phyloP scores from a whole-genome alignment of 1,139 yeast genomes.

The Saccharomycopsis phalli region DNA sequence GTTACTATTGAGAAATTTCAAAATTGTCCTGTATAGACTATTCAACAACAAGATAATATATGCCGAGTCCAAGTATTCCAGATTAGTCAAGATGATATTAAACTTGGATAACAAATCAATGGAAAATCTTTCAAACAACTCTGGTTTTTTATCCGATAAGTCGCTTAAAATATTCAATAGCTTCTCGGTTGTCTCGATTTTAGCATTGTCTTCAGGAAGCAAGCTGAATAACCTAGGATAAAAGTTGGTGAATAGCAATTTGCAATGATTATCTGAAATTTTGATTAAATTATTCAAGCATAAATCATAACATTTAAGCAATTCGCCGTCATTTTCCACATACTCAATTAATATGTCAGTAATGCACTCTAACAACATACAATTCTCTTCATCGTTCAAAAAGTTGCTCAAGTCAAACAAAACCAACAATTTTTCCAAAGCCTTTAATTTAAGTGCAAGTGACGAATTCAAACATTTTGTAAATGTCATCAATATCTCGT shows the following conservation, averaged over 20 bases:
- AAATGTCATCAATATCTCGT: slow-evolving; percentile 54
- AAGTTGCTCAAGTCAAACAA: slow-evolving; percentile 40
- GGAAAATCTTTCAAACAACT: slow-evolving; percentile 41
- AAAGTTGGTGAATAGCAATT: slow-evolving; percentile 46
- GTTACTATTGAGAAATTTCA: slow-evolving; percentile 15
- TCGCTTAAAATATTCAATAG: slow-evolving; percentile 36
- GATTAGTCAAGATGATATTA: slow-evolving; percentile 15
- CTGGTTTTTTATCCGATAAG: slow-evolving; percentile 35
- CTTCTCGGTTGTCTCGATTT: slow-evolving; percentile 28
- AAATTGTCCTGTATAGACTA: slow-evolving; percentile 11
- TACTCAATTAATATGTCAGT: slow-evolving; percentile 48
- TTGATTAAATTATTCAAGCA: slow-evolving; percentile 46
- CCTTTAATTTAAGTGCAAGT: slow-evolving; percentile 54
- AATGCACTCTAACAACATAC: slow-evolving; percentile 56
- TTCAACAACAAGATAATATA: slow-evolving; percentile 10
- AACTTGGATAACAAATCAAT: slow-evolving; percentile 43
- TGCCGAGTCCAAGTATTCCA: neutral
- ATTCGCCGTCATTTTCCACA: slow-evolving; percentile 18
- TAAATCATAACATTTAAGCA: slow-evolving; percentile 30
- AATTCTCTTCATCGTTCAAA: slow-evolving; percentile 45
- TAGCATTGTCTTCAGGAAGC: slow-evolving; percentile 34
- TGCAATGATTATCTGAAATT: slow-evolving; percentile 31
- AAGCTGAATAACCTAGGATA: slow-evolving; percentile 51
- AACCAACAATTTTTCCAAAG: slow-evolving; percentile 56
- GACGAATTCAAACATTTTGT: slow-evolving; percentile 61